phyloP scores from a whole-genome alignment of 768 basidiomycete genomes.

The Hebeloma cylindrosporum region DNA sequence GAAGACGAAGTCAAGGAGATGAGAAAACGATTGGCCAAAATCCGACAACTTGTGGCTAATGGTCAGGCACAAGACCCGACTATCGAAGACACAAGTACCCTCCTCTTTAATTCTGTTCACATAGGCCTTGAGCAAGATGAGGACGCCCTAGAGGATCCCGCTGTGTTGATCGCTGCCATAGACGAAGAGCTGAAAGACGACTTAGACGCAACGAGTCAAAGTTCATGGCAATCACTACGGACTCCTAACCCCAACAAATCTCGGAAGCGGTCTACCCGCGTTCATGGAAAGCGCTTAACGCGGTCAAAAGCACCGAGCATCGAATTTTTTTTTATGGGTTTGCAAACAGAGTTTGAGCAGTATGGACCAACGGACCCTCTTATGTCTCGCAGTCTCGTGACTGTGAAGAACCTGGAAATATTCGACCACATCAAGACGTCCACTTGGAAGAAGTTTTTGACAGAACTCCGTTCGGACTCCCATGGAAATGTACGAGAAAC shows the following conservation, averaged over 20 bases:
- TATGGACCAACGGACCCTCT: constrained; percentile 54
- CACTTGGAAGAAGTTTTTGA: constrained; percentile 97
- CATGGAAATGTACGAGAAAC: constrained; percentile 89
- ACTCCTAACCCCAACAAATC: constrained; percentile 47
- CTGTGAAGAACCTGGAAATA: constrained; percentile 79
- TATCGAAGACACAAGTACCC: constrained; percentile 67
- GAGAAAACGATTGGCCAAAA: constrained; percentile 81
- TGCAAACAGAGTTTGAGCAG: constrained; percentile 67
- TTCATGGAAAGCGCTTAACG: constrained; percentile 61
- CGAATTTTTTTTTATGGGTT: constrained; percentile 72
- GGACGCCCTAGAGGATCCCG: constrained; percentile 67
- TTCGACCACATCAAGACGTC: constrained; percentile 98
- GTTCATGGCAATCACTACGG: constrained; percentile 89
- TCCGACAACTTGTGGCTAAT: constrained; percentile 86
- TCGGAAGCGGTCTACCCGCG: constrained; percentile 36
- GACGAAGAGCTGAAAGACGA: constrained; percentile 86
- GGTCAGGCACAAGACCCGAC: constrained; percentile 85
- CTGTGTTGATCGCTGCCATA: constrained; percentile 83
- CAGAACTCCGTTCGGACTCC: constrained; percentile 79
- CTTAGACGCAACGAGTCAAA: constrained; percentile 70
- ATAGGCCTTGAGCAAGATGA: constrained; percentile 84
- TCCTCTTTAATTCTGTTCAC: constrained; percentile 92
- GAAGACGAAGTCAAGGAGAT: constrained; percentile 88
- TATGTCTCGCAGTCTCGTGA: constrained; percentile 66
- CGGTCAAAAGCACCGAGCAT: constrained; percentile 80